These are phyloP conservation scores for Blastomyces emzantsi DNA, from an alignment of 2,329 filamentous ascomycete species.

Conservation along the genomic window DNA sequence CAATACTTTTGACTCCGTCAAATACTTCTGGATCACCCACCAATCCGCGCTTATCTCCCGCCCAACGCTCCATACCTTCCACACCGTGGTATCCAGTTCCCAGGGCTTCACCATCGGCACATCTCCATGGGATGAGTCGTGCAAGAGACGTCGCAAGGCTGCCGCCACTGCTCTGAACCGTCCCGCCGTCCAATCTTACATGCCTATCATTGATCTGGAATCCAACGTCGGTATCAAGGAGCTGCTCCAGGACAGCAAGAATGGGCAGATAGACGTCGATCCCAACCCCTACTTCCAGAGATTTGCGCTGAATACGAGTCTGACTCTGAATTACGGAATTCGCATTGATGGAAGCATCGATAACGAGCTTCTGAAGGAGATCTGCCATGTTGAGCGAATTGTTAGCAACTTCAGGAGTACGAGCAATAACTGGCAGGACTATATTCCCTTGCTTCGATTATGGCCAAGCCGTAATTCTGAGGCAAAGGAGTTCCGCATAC, in stretches of 20 bases:
- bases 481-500: slow-evolving; percentile 56
- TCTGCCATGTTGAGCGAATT: slow-evolving; percentile 64
- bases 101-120: slow-evolving; percentile 77
- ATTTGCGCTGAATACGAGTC: slow-evolving; percentile 65
- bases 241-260: slow-evolving; percentile 54
- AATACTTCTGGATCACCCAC: slow-evolving; percentile 65
- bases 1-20: slow-evolving; percentile 67
- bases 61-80: slow-evolving; percentile 71
- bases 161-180: slow-evolving; percentile 70
- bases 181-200: slow-evolving; percentile 66
- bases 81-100: slow-evolving; percentile 65
- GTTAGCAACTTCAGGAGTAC: slow-evolving; percentile 69
- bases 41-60: slow-evolving; percentile 69
- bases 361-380: slow-evolving; percentile 59
- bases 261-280: slow-evolving; percentile 57
- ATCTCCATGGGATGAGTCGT: slow-evolving; percentile 74
- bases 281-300: slow-evolving; percentile 65
- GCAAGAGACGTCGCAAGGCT: slow-evolving; percentile 66
- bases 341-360: slow-evolving; percentile 63
- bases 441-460: slow-evolving; percentile 64
- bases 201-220: slow-evolving; percentile 75
- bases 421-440: slow-evolving; percentile 78
- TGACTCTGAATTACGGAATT: slow-evolving; percentile 72
- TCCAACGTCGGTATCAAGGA: slow-evolving; percentile 63
- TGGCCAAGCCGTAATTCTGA: slow-evolving; percentile 53